A percentile compares a stretch with the other conserved stretches of the same genome.
These are phyloP conservation scores for Oropetium thomaeum DNA, from an alignment of 176 grass and related monocot genomes.

Conservation along the genomic window DNA sequence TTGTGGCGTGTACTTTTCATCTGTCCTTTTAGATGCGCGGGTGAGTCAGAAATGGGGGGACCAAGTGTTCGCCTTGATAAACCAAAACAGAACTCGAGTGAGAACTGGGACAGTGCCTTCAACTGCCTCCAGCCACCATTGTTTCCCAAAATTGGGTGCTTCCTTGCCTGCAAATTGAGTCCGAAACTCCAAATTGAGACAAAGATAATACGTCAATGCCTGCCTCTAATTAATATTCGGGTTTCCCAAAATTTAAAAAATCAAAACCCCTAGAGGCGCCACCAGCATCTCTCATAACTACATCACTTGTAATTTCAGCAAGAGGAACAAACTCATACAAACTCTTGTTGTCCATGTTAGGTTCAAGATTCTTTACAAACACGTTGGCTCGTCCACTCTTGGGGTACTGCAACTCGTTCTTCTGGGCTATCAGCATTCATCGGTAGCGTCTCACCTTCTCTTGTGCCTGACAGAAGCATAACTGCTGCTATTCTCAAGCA, in stretches of 20 bases:
- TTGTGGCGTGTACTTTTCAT: neutral
- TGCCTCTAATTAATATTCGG: too few species aligned
- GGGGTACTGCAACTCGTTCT: too few species aligned
- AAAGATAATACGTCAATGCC: too few species aligned
- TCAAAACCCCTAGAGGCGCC: constrained; percentile 46
- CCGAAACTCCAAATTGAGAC: too few species aligned
- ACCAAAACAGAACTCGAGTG: neutral
- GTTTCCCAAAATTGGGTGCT: too few species aligned
- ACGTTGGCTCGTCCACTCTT: constrained; percentile 44
- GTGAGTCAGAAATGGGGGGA: neutral
- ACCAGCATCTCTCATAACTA: constrained; percentile 39
- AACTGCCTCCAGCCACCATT: too few species aligned
- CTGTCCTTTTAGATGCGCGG: neutral
- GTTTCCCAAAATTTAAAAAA: constrained; percentile 51
- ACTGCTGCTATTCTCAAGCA: too few species aligned
- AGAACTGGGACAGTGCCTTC: too few species aligned
- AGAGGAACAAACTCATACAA: constrained; percentile 37
- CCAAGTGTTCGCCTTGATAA: neutral
- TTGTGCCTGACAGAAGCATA: too few species aligned
- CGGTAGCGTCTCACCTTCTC: too few species aligned
- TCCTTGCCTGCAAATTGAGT: too few species aligned
- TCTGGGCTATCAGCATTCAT: too few species aligned
- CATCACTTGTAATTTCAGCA: constrained; percentile 43
- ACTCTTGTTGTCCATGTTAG: constrained; percentile 38
- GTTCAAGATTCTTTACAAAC: constrained; percentile 52